Base-by-base conservation (phyloP, 2,329 filamentous ascomycete genomes). In the Fusarium brachygibbosum region DNA sequence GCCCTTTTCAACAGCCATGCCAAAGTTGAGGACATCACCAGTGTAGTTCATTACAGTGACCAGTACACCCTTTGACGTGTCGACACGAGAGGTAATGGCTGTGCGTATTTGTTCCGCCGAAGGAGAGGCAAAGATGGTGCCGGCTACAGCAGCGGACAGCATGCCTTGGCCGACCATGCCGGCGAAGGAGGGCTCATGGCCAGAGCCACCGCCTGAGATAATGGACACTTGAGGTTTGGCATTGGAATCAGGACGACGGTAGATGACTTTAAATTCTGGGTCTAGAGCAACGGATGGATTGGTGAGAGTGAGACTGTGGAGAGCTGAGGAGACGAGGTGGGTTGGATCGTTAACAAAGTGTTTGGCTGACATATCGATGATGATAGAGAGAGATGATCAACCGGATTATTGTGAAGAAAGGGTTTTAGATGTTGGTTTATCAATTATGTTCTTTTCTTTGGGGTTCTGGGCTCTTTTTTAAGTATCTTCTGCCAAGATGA, bases 41-140 rank as follows among this genome's bases (percentile, higher is more conserved):
- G 93, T 97, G 80, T 97, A 97, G 79, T 98, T 98, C 93, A 97
- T 97, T 31, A 97, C 92, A 8, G 94, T 90, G n/a, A 97, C 91
- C 40, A 98, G 79, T 2, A 97, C 91, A 25, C 94, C 95, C 66
- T 88, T 87, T 44, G 87, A 84, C 5, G 86, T 86, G 64, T 92
- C 88, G 5, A 97, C 91, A 21, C 92, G 86, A 41, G 89, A 87
- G 75, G 90, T 87, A 54, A 97, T 91, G 62, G 90, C 93, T 70
- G 87, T 85, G 57, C 93, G 88, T 56, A 98, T 90, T 82, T 98
- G 94, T 80, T 96, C 90, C 0, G 93, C 91, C 8, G 87, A 90
- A 0, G 93, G 93, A 19, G 90, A 92, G 9, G 93, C 93, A 76
- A 97, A 97, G 74, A 97, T 94, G 4, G 92, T 94, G 19, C 94